Percentiles rank a stretch among this genome's conserved stretches.
phyloP scores from a whole-genome alignment of 1,284 basidiomycete genomes.

The Ceratobasidium theobromae region DNA sequence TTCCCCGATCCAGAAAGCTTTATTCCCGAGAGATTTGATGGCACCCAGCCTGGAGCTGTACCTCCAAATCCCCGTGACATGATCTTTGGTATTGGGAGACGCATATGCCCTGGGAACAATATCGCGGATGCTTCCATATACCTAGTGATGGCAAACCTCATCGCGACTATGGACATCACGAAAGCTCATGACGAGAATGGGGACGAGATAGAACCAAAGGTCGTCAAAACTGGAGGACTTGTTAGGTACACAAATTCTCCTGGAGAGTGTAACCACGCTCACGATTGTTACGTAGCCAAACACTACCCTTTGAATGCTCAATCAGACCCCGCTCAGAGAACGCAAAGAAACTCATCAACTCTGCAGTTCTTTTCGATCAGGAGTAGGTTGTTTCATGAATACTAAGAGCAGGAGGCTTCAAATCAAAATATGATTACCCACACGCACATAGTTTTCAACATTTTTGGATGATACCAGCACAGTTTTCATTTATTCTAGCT shows the following conservation, averaged over 20 bases:
- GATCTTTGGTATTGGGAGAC: constrained; percentile 14
- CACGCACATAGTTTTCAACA: too few species aligned
- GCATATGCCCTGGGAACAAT: constrained; percentile 4
- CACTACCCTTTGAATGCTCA: constrained; percentile 4
- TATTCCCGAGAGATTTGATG: constrained; percentile 7
- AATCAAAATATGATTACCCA: too few species aligned
- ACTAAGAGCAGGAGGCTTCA: too few species aligned
- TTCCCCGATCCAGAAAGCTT: constrained; percentile 5
- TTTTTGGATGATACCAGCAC: too few species aligned
- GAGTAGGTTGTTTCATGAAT: background rate
- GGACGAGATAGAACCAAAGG: background rate
- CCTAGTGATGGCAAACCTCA: background rate
- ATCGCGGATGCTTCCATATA: background rate
- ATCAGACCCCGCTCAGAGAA: constrained; percentile 19
- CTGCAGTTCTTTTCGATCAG: background rate
- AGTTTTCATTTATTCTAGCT: too few species aligned
- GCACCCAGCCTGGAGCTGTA: background rate
- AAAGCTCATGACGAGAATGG: background rate
- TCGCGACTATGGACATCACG: constrained; percentile 22
- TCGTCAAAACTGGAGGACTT: background rate
- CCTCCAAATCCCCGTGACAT: background rate
- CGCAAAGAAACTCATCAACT: constrained; percentile 3
- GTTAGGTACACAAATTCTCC: background rate
- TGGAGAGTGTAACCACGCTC: background rate
- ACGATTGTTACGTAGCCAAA: background rate